A percentile compares a stretch with the other conserved stretches of the same genome.
phyloP scores from a whole-genome alignment of 2,329 filamentous ascomycete species.

The Coleophoma crateriformis region DNA sequence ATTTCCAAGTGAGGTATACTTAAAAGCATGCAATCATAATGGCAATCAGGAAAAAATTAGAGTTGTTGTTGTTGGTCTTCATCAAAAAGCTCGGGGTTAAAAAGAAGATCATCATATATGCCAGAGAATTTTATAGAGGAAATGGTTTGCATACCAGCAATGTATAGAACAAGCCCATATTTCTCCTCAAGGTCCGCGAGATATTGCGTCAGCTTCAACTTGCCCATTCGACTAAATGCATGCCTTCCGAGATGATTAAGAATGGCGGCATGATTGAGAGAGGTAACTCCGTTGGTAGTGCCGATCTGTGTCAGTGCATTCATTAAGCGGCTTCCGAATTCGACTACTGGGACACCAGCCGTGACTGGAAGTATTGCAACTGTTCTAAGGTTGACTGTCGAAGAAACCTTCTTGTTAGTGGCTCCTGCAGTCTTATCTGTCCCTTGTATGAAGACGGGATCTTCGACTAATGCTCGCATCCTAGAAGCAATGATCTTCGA shows the following conservation, averaged over 20 bases:
- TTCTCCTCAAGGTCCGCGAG: conserved; percentile 96
- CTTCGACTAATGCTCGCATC: conserved; percentile 85
- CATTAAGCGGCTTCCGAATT: conserved; percentile 87
- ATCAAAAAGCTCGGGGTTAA: conserved; percentile 18
- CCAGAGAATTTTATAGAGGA: conserved; percentile 31
- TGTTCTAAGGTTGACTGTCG: conserved; percentile 86
- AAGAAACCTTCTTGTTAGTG: conserved; percentile 65
- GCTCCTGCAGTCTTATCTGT: conserved; percentile 57
- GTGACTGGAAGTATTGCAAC: conserved; percentile 90
- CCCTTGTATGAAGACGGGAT: conserved; percentile 62
- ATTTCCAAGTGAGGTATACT: too few relatives aligned
- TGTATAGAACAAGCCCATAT: conserved; percentile 90
- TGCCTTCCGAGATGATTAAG: conserved; percentile 92
- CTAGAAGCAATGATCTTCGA: conserved; percentile 96
- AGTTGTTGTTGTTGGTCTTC: conserved; percentile 31
- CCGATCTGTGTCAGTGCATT: conserved; percentile 87
- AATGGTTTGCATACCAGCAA: conserved; percentile 57
- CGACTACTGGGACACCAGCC: conserved; percentile 84
- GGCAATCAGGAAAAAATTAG: conserved; percentile 63
- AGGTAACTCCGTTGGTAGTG: conserved; percentile 82
- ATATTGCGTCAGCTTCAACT: conserved; percentile 91
- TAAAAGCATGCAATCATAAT: not conserved
- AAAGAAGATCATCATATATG: conserved; percentile 24
- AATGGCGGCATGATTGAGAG: conserved; percentile 88
- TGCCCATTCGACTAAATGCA: conserved; percentile 96